phyloP scores from a whole-genome alignment of 208 protist genomes.

The Balamuthia mandrillaris region DNA sequence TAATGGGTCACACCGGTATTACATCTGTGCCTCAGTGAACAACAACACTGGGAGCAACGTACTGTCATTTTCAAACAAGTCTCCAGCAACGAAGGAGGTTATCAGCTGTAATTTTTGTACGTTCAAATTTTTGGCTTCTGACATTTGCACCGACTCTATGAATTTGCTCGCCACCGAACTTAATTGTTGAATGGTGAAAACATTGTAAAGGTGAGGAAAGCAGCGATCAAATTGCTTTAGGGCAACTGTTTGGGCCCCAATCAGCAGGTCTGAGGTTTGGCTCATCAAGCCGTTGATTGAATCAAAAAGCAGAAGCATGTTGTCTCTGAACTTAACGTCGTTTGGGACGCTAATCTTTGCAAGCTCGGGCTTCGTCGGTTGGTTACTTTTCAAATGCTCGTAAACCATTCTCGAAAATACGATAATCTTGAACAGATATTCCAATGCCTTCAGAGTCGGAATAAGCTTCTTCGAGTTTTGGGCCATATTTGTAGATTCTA shows the following conservation, averaged over 20 bases:
- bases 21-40: no score
- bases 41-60: no score
- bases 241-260: conserved; percentile 51
- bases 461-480: conserved; percentile 9
- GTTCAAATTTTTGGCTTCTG: no score
- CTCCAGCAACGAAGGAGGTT: no score
- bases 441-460: conserved; percentile 41
- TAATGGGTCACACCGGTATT: no score
- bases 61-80: no score
- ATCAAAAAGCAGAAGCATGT: conserved; percentile 23
- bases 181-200: no score
- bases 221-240: conserved; percentile 36
- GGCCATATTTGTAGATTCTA: background rate
- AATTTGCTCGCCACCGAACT: no score
- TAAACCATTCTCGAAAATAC: conserved; percentile 11
- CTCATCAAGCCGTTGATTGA: conserved; percentile 37
- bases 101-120: no score
- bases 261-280: conserved; percentile 20
- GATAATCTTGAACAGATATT: conserved; percentile 55
- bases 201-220: no score
- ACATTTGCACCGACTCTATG: no score
- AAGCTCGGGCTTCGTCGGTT: background rate
- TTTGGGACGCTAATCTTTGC: background rate
- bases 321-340: conserved; percentile 30
- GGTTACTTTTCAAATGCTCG: conserved; percentile 4